Conservation (phyloP, 2,329 filamentous ascomycete genomes). For the Nectriaceae sp. region DNA sequence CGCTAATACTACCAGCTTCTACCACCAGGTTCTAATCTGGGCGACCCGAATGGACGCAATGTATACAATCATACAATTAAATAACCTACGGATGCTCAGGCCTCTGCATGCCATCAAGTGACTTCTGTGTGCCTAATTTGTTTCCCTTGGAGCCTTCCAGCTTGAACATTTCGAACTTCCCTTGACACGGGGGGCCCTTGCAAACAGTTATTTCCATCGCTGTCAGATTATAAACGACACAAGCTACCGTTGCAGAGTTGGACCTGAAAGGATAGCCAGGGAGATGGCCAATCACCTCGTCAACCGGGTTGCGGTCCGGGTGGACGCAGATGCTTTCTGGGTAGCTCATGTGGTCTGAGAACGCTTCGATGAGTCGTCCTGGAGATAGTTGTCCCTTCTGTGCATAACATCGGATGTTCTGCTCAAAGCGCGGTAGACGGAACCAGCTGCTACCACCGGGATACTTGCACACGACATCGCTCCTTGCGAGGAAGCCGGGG, state of each 20-base stretch:
- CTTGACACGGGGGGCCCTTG: conserved; percentile 26
- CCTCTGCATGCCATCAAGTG: no score
- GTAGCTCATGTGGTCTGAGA: conserved; percentile 24
- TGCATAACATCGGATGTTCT: conserved; percentile 3
- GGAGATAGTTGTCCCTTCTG: conserved; percentile 1
- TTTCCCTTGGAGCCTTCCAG: no score
- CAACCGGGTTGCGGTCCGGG: conserved; percentile 8
- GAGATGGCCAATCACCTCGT: conserved; percentile 1
- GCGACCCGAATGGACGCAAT: no score
- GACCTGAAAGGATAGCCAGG: background rate
- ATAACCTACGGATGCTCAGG: no score
- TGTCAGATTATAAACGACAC: conserved; percentile 24
- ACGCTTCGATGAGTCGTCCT: conserved; percentile 14
- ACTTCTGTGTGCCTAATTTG: no score
- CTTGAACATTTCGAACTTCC: conserved; percentile 2
- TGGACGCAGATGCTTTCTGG: conserved; percentile 25
- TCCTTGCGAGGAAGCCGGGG: conserved; percentile 17
- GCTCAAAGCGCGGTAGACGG: conserved; percentile 14
- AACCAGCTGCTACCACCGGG: conserved; percentile 25
- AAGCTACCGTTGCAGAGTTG: conserved; percentile 21
- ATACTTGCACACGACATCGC: conserved; percentile 17
- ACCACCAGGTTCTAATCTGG: no score
- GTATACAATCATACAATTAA: no score
- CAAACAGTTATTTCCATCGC: conserved; percentile 18
- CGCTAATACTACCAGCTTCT: no score